These are phyloP conservation scores for Trichoderma virens DNA, from an alignment of 495 filamentous ascomycete species.

Conservation along the genomic window DNA sequence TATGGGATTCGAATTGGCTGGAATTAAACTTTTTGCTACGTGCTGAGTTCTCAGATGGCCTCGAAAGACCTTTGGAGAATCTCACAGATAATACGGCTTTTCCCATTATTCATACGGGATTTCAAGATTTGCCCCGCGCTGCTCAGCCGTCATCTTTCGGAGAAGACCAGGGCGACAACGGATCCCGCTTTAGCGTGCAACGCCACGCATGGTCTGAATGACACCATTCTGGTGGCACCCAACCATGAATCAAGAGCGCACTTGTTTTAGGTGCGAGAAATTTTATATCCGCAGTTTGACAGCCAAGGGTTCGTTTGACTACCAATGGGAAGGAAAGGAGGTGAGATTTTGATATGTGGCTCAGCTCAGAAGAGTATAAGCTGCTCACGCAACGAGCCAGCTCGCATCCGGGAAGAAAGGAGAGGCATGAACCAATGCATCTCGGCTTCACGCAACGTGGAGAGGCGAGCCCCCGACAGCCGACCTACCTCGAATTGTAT, in stretches of 20 bases:
- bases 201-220: slow-evolving; percentile 6
- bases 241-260: background rate
- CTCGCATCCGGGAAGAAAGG: background rate
- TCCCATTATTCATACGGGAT: background rate
- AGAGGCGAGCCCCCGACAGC: background rate
- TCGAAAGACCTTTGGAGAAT: background rate
- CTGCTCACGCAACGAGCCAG: too few relatives aligned
- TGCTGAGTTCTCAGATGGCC: background rate
- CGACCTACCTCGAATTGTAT: background rate
- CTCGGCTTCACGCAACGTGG: background rate
- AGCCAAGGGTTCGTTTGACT: background rate
- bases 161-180: background rate
- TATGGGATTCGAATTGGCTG: background rate
- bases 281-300: background rate
- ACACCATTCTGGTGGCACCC: slow-evolving; percentile 4
- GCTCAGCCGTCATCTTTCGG: background rate
- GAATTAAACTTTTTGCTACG: background rate
- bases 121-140: background rate
- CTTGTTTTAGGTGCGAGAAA: background rate
- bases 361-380: too few relatives aligned
- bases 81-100: background rate
- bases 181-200: background rate
- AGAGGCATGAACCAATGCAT: background rate
- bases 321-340: background rate
- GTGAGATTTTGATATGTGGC: background rate